phyloP scores from a whole-genome alignment of 2,329 filamentous ascomycete genomes.

The Leptographium flavum region DNA sequence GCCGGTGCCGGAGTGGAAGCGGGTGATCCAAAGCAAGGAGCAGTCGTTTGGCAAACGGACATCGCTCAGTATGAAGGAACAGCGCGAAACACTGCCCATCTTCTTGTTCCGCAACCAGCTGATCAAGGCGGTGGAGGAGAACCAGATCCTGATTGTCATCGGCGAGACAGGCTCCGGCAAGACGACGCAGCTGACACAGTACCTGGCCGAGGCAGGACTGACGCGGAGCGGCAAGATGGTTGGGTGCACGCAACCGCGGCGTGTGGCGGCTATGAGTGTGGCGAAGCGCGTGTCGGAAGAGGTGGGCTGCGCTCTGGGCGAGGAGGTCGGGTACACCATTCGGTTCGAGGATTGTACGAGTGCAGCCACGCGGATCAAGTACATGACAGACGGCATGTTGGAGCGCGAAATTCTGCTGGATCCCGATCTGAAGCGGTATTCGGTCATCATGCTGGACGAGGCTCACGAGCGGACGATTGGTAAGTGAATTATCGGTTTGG shows the following conservation, averaged over 20 bases:
- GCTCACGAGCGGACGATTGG: constrained; percentile 88
- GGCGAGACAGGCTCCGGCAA: constrained; percentile 96
- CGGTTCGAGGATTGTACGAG: constrained; percentile 93
- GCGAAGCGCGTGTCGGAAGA: constrained; percentile 94
- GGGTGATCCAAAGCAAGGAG: constrained; percentile 64
- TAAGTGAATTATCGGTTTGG: not conserved
- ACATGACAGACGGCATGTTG: constrained; percentile 99
- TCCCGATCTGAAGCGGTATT: constrained; percentile 77
- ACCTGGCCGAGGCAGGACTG: constrained; percentile 84
- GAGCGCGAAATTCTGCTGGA: constrained; percentile 90
- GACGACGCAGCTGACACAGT: constrained; percentile 92
- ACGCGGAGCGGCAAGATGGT: constrained; percentile 79
- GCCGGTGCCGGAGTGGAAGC: constrained; percentile 84
- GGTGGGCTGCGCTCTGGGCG: constrained; percentile 78
- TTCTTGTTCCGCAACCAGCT: constrained; percentile 79
- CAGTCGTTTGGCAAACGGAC: constrained; percentile 76
- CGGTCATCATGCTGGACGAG: constrained; percentile 95
- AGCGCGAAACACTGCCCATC: constrained; percentile 79
- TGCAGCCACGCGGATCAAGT: constrained; percentile 85
- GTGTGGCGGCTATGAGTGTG: constrained; percentile 95
- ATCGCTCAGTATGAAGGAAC: constrained; percentile 84
- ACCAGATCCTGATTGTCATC: constrained; percentile 90
- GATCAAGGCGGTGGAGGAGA: constrained; percentile 71
- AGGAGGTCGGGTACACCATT: constrained; percentile 93
- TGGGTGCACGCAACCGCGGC: constrained; percentile 90